Evolutionary conservation across 495 filamentous ascomycete genomes (phyloP), one percentile per base, ranked within the genome.

Genomic region (Astrothelium macrocarpum): DNA sequence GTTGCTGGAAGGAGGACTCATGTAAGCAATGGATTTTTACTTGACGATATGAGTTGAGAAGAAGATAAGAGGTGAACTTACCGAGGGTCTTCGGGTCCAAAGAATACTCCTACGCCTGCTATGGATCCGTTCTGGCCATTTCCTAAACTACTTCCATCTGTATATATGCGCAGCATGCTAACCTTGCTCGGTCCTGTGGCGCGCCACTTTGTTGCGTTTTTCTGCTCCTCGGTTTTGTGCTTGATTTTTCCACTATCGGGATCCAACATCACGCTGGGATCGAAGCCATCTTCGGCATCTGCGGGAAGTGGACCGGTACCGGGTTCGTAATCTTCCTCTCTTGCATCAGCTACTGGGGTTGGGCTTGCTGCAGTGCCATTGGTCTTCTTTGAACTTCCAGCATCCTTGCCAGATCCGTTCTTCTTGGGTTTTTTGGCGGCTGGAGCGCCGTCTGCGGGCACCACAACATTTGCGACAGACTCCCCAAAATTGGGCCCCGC

Each of bases 91-190:
- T 74, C 76, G n/a, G 78, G 78, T 7, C 90, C 90, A 74, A 96
- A 96, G 63, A 79, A 97, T 32, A 97, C 92, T 0, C 94, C 94
- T 10, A 97, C 82, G 2, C 94, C 94, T 4, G 89, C 93, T 4
- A 79, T 77, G 32, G 94, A 89, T 7, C 84, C 80, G 0, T 74
- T 68, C 59, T 79, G 80, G 14, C 94, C 94, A 76, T 98, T 97
- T 53, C 84, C 81, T 28, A 87, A 78, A 66, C 84, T 81, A 65
- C 89, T 94, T 12, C 94, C 94, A 73, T 98, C 94, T 1, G 94
- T 97, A 75, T 90, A 96, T 59, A 97, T 89, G 36, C 84, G 75
- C 42, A 91, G 71, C 63, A 88, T 80, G 5, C 82, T 81, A 20
- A 67, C 42, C 20, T 42, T 28, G 11, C 53, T 66, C 14, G 61